Base-by-base conservation (phyloP, 169 alveolate genomes). In the Amoebophrya sp. region DNA sequence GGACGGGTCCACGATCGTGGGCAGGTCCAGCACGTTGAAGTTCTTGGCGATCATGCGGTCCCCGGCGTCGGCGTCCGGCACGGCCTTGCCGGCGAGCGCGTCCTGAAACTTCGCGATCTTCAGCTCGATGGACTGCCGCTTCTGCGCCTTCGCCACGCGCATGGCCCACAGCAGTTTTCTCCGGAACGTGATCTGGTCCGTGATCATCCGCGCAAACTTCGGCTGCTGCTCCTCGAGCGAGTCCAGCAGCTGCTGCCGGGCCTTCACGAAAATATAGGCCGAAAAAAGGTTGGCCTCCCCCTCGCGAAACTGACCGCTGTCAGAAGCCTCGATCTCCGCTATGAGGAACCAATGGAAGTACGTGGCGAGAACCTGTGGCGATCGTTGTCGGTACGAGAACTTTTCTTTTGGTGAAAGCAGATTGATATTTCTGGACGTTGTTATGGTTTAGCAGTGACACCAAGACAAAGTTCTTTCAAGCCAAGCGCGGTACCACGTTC, bases 231-330 rank as follows among this genome's bases (percentile, higher is more conserved):
- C 78, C 78, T 58, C 78, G 34, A 58, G 78, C 29, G 78, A 23
- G 78, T 58, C 78, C 78, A 58, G 78, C 78, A 58, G 34, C 78
- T 58, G 78, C 78, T 58, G 78, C 78, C 78, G 78, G 34, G 78
- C 78, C 78, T 58, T 58, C 78, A 58, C 78, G 78, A 58, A 58
- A 2, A 58, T 58, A 29, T 58, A 58, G 29, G 78, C 78, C 34
- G 7, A 13, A 29, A 58, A 58, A 4, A 58, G 78, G 29, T 4
- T 29, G 34, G 38, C 78, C 26, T n/a, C 78, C 0, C 78, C 78
- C 26, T n/a, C 39, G 34, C 34, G 38, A n/a, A 23, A 58, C 23
- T 58, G 78, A 13, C 78, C 78, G 26, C 39, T 23, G 34, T 58
- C 78, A 10, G 29, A 7, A 1, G 78, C 78, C 23, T 58, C 78